phyloP scores from a whole-genome alignment of 805 yeast species.

The Yarrowia osloensis region DNA sequence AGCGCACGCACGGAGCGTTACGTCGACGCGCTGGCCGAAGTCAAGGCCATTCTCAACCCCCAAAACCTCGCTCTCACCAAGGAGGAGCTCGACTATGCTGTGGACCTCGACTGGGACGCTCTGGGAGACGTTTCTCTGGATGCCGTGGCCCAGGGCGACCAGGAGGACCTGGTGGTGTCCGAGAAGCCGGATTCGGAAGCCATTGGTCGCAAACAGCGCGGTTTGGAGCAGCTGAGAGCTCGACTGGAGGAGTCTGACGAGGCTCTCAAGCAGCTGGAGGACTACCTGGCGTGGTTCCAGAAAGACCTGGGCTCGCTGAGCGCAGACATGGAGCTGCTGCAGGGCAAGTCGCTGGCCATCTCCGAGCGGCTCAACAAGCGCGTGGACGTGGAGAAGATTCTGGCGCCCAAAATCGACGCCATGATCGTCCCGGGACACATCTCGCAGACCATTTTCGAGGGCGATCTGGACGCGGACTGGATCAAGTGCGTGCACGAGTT shows the following conservation, averaged over 20 bases:
- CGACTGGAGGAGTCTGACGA: conserved; percentile 32
- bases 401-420: conserved; percentile 77
- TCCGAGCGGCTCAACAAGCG: conserved; percentile 52
- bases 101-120: conserved; percentile 22
- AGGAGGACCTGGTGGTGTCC: background rate
- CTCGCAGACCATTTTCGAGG: conserved; percentile 58
- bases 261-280: conserved; percentile 52
- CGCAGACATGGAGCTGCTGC: conserved; percentile 61
- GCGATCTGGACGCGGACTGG: conserved; percentile 64
- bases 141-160: conserved; percentile 1
- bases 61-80: background rate
- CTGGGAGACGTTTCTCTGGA: background rate
- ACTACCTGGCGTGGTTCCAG: conserved; percentile 59
- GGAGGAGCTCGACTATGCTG: background rate
- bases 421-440: conserved; percentile 74
- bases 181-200: conserved; percentile 17
- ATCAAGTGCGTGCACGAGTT: conserved; percentile 39
- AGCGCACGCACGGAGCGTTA: background rate
- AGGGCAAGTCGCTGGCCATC: conserved; percentile 53
- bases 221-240: conserved; percentile 33
- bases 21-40: conserved; percentile 15
- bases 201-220: conserved; percentile 14
- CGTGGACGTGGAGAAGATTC: conserved; percentile 50
- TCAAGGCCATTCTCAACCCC: conserved; percentile 25
- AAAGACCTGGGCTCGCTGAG: conserved; percentile 57